These are phyloP conservation scores for Cladophialophora yegresii DNA, from an alignment of 2,329 filamentous ascomycete genomes.

Conservation along the genomic window DNA sequence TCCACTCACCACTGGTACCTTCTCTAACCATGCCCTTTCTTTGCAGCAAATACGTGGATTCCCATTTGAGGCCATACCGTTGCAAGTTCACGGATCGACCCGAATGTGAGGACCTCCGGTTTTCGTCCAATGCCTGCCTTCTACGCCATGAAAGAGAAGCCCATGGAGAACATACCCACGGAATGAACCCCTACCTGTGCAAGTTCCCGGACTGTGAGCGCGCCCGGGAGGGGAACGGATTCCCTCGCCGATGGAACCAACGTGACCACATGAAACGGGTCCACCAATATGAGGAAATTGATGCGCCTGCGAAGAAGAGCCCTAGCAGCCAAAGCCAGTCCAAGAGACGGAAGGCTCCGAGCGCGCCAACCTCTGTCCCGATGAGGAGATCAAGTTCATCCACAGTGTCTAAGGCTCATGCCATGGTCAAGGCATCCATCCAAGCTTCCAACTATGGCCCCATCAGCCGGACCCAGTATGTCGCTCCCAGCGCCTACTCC, in stretches of 20 bases:
- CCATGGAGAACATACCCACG: slow-evolving; percentile 92
- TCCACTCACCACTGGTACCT: slow-evolving; percentile 21
- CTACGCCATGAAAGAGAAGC: slow-evolving; percentile 94
- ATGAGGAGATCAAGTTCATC: slow-evolving; percentile 37
- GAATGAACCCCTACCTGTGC: slow-evolving; percentile 89
- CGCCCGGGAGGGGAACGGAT: slow-evolving; percentile 77
- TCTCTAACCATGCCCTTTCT: slow-evolving; percentile 34
- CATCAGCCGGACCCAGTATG: slow-evolving; percentile 25
- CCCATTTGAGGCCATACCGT: slow-evolving; percentile 92
- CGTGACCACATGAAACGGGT: slow-evolving; percentile 97
- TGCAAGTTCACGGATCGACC: slow-evolving; percentile 69
- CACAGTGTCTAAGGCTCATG: slow-evolving; percentile 27
- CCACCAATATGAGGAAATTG: slow-evolving; percentile 59
- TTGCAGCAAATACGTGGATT: slow-evolving; percentile 90
- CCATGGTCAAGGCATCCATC: slow-evolving; percentile 25
- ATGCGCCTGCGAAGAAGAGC: slow-evolving; percentile 33
- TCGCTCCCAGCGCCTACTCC: slow-evolving; percentile 21
- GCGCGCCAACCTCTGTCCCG: slow-evolving; percentile 28
- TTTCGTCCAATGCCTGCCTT: slow-evolving; percentile 92
- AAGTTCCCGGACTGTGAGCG: slow-evolving; percentile 85
- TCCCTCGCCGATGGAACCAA: slow-evolving; percentile 93
- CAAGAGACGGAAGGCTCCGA: slow-evolving; percentile 27
- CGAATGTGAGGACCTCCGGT: slow-evolving; percentile 79
- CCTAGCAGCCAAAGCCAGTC: slow-evolving; percentile 24
- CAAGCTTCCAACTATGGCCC: slow-evolving; percentile 18